These are phyloP conservation scores for Corchorus olitorius DNA, from an alignment of 345 rosid species.

Conservation along the genomic window DNA sequence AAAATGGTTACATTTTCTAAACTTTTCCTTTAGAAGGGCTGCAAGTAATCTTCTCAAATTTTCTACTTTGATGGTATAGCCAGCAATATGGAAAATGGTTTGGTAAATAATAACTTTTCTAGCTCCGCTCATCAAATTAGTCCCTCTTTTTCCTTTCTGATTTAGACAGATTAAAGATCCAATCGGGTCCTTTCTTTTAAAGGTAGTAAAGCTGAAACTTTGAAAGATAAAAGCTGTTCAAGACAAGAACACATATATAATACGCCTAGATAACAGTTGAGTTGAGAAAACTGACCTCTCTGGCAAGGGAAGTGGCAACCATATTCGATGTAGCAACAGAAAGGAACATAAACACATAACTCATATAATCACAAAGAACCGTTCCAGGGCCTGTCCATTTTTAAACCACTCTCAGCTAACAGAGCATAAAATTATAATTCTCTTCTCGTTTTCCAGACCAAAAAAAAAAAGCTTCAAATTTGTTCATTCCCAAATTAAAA, in stretches of 20 bases:
- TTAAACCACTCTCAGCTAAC: background rate
- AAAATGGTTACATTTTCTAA: too few species aligned
- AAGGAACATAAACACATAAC: conserved; percentile 62
- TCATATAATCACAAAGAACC: conserved; percentile 51
- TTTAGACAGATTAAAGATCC: background rate
- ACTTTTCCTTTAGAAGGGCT: too few species aligned
- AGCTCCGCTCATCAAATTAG: background rate
- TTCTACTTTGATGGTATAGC: background rate
- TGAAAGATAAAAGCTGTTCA: background rate
- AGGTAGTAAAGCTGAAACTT: background rate
- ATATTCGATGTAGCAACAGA: conserved; percentile 62
- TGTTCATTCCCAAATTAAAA: too few species aligned
- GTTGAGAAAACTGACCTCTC: conserved; percentile 36
- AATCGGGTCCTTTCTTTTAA: background rate
- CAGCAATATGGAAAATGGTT: background rate
- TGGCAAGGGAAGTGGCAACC: conserved; percentile 60
- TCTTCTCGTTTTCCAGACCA: too few species aligned
- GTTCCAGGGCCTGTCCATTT: conserved; percentile 52
- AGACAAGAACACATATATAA: background rate
- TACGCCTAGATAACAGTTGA: background rate
- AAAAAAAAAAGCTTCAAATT: background rate
- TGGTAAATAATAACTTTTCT: background rate
- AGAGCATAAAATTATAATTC: background rate
- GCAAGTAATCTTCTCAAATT: background rate
- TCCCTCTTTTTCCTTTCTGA: background rate